Evolutionary conservation across 1,284 basidiomycete genomes (phyloP).

Genomic region (Psilocybe mexicana): DNA sequence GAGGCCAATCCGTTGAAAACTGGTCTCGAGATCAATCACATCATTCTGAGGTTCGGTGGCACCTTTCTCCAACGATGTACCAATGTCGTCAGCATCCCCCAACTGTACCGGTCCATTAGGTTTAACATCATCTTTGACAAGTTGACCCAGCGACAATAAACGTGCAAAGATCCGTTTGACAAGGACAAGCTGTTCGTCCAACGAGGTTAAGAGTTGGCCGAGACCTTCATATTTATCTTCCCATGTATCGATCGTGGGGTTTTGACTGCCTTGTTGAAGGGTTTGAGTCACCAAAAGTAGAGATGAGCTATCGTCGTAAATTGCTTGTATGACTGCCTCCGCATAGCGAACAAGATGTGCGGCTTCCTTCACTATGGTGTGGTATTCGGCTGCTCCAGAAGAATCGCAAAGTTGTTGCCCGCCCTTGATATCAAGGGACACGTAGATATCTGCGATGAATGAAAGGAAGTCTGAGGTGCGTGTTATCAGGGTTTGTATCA

Average conservation of each 20-base stretch:
- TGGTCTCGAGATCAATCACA: slow-evolving; percentile 64
- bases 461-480: slow-evolving; percentile 57
- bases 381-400: slow-evolving; percentile 49
- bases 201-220: slow-evolving; percentile 46
- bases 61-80: slow-evolving; percentile 29
- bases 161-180: slow-evolving; percentile 62
- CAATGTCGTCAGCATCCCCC: slow-evolving; percentile 34
- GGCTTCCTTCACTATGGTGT: slow-evolving; percentile 64
- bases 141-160: slow-evolving; percentile 60
- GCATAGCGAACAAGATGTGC: slow-evolving; percentile 65
- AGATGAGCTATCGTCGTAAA: slow-evolving; percentile 68
- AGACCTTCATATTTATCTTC: slow-evolving; percentile 46
- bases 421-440: slow-evolving; percentile 79
- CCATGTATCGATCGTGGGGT: slow-evolving; percentile 35
- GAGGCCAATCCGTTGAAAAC: slow-evolving; percentile 36
- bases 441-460: slow-evolving; percentile 66
- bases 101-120: too few species aligned
- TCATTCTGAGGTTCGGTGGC: slow-evolving; percentile 40
- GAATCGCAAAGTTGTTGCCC: slow-evolving; percentile 50
- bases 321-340: slow-evolving; percentile 65
- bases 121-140: slow-evolving; percentile 53
- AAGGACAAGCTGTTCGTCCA: slow-evolving; percentile 54
- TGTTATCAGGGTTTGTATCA: slow-evolving; percentile 49
- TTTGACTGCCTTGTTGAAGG: slow-evolving; percentile 38
- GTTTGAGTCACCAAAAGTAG: slow-evolving; percentile 59